Conservation (phyloP, 345 rosid species). For the Eucalyptus curtisii region DNA sequence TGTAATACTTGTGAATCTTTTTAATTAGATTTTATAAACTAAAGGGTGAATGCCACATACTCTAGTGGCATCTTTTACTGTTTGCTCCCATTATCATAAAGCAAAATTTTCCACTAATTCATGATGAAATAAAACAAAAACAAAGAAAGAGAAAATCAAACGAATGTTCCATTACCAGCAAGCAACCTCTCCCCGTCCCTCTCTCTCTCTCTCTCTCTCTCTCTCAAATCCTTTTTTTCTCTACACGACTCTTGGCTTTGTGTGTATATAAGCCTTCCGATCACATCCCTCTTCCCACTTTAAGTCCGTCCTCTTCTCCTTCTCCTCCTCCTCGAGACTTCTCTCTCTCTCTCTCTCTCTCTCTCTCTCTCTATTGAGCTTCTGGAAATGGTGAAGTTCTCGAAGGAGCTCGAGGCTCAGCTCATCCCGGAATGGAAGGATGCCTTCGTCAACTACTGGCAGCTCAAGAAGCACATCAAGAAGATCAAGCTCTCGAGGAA, state of each 20-base stretch:
- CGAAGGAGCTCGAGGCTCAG: conserved; percentile 94
- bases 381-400: conserved; percentile 85
- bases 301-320: background rate
- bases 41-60: background rate
- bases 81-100: background rate
- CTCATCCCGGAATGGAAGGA: conserved; percentile 98
- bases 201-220: conserved; percentile 2
- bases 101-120: background rate
- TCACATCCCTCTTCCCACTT: conserved; percentile 12
- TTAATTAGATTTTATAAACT: background rate
- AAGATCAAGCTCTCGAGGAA: conserved; percentile 52
- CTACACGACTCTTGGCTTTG: conserved; percentile 11
- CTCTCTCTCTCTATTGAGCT: background rate
- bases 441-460: conserved; percentile 85
- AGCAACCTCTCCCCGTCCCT: conserved; percentile 7
- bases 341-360: background rate
- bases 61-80: background rate
- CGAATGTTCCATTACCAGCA: background rate
- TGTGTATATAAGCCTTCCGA: conserved; percentile 24
- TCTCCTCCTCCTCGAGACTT: background rate
- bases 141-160: background rate
- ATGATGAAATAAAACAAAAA: background rate
- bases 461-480: conserved; percentile 77
- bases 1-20: background rate
- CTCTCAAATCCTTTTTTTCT: conserved; percentile 4